Conservation (phyloP, 1,284 basidiomycete species). For the Papiliotrema terrestris region DNA sequence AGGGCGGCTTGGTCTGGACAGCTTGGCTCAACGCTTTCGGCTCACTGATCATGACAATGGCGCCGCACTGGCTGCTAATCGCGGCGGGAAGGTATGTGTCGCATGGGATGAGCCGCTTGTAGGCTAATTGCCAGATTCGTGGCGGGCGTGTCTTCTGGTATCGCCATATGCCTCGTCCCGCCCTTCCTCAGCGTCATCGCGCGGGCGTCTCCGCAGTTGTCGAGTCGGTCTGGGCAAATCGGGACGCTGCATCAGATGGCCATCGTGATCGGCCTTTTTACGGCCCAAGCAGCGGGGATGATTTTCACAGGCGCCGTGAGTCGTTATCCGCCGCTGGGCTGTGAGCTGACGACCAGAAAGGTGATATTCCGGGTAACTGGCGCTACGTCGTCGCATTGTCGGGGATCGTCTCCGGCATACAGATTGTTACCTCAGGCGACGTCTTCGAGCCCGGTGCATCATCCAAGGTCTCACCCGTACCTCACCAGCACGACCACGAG, state of each 20-base stretch:
- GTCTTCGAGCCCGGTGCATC: background rate
- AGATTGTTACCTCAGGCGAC: slow-evolving; percentile 53
- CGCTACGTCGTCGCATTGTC: slow-evolving; percentile 69
- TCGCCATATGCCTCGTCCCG: slow-evolving; percentile 81
- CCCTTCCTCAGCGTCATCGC: slow-evolving; percentile 80
- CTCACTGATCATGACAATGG: slow-evolving; percentile 60
- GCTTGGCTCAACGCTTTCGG: slow-evolving; percentile 61
- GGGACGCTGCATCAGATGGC: slow-evolving; percentile 85
- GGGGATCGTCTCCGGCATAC: slow-evolving; percentile 57
- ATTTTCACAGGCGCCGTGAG: slow-evolving; percentile 40
- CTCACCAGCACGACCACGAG: background rate
- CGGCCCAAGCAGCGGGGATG: slow-evolving; percentile 58
- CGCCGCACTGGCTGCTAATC: slow-evolving; percentile 59
- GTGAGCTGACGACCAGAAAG: slow-evolving; percentile 22
- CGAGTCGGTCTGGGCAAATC: slow-evolving; percentile 36
- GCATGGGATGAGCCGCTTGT: background rate
- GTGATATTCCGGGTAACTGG: slow-evolving; percentile 55
- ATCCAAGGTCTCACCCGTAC: background rate
- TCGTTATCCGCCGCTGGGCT: slow-evolving; percentile 56
- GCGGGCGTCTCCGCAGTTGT: slow-evolving; percentile 51
- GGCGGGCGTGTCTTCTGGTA: slow-evolving; percentile 73
- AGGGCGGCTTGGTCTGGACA: slow-evolving; percentile 51
- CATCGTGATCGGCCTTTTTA: slow-evolving; percentile 78
- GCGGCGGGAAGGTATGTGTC: slow-evolving; percentile 61
- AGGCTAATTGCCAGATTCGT: slow-evolving; percentile 56